These are phyloP conservation scores for Cryphonectria nitschkei DNA, from an alignment of 2,329 filamentous ascomycete genomes.

Conservation along the genomic window DNA sequence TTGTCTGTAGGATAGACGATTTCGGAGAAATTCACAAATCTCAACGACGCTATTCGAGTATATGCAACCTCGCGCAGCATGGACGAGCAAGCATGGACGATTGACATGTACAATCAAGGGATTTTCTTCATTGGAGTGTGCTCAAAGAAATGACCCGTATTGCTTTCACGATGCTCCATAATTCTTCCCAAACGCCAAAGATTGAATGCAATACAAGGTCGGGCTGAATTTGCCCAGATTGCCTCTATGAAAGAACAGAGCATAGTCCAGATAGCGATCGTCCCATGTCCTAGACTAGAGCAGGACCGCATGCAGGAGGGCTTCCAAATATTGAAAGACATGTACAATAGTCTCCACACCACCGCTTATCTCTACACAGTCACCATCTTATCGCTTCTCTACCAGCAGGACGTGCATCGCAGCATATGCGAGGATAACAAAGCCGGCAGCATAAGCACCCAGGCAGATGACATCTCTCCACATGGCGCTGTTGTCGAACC, in stretches of 20 bases:
- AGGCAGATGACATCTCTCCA: constrained; percentile 85
- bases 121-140: constrained; percentile 12
- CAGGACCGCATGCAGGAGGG: constrained; percentile 11
- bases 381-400: constrained; percentile 70
- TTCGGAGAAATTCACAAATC: not conserved
- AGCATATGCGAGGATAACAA: constrained; percentile 84
- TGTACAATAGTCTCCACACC: constrained; percentile 11
- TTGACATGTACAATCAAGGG: constrained; percentile 9
- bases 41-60: not conserved
- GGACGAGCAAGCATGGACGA: constrained; percentile 1
- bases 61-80: not conserved
- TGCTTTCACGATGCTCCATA: constrained; percentile 29
- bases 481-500: constrained; percentile 84
- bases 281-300: not conserved
- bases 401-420: constrained; percentile 94
- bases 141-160: constrained; percentile 31
- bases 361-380: not conserved
- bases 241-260: constrained; percentile 9
- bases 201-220: constrained; percentile 27
- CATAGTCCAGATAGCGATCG: constrained; percentile 23
- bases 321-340: constrained; percentile 11
- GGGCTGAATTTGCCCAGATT: constrained; percentile 3
- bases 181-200: constrained; percentile 30
- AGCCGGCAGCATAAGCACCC: constrained; percentile 78
- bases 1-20: constrained; percentile 29